Base-by-base conservation (phyloP, 1,139 yeast species). In the Hemisphaericaspora xylofermentans region DNA sequence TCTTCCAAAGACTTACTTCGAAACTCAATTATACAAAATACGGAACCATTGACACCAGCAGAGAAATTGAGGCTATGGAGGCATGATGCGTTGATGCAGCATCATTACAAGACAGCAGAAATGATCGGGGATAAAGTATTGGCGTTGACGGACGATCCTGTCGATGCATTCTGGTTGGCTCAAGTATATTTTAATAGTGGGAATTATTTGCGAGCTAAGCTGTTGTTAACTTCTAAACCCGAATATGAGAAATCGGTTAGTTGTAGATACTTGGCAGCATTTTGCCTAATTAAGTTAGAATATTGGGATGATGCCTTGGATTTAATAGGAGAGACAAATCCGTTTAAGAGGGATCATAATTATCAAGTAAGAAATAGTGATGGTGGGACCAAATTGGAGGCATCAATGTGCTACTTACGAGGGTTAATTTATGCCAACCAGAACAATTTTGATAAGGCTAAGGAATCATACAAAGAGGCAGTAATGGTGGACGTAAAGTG, bases 101-200 rank as follows among this genome's bases (percentile, higher is more conserved):
- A 91, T 58, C 95, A 91, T 48, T 87, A 87, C 60, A 76, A 76
- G 37, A 88, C 98, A 0, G 98, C 98, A 0, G 94, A 86, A 54
- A 88, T 82, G 57, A 78, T 94, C 26, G 98, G 97, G 10, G 96
- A 93, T 64, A 93, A 91, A 54, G 87, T 94, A 8, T 72, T 64
- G 36, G 80, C 91, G 0, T 66, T 91, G 44, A 85, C 91, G 1
- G 76, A 79, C 47, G 97, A 91, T 56, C 85, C 96, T 13, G 87
- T 85, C 54, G 98, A 93, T 61, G 97, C 97, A 12, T 91, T 89
- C 60, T 93, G 98, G 97, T 71, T 93, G 33, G 97, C 96, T 0
- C 96, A 93, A 63, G 95, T 87, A 2, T 83, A 85, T 58, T 88
- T 82, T 60, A 68, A 76, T 39, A 76, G 80, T 46, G 93, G 94